Evolutionary conservation across 2,329 filamentous ascomycete genomes (phyloP).

Genomic region (Didymella arachidicola): DNA sequence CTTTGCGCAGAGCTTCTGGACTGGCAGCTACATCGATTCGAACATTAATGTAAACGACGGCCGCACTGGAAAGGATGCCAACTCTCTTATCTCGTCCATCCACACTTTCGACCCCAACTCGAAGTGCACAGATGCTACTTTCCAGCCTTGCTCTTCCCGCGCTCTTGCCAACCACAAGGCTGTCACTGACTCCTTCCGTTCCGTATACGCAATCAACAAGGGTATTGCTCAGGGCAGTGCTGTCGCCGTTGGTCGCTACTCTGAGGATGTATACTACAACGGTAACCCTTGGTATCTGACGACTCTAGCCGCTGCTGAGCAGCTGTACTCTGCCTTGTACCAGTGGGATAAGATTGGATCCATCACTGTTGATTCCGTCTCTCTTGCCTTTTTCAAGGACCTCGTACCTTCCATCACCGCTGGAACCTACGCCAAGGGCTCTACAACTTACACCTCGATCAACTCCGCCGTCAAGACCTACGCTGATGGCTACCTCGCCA

Average conservation of each 20-base stretch:
- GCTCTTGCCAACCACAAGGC: conserved; percentile 76
- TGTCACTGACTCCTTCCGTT: conserved; percentile 77
- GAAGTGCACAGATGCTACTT: conserved; percentile 72
- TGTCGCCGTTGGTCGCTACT: conserved; percentile 55
- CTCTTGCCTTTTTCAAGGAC: conserved; percentile 77
- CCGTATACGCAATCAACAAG: conserved; percentile 73
- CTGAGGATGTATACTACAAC: conserved; percentile 72
- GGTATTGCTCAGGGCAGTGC: conserved; percentile 68
- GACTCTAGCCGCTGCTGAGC: conserved; percentile 79
- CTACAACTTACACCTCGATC: conserved; percentile 62
- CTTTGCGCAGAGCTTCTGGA: conserved; percentile 79
- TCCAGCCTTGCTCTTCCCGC: conserved; percentile 74
- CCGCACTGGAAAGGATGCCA: conserved; percentile 74
- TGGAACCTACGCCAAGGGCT: conserved; percentile 71
- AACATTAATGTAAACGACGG: conserved; percentile 69
- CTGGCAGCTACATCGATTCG: conserved; percentile 68
- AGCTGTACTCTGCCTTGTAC: conserved; percentile 78
- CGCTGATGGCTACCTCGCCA: conserved; percentile 63
- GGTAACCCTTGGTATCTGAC: conserved; percentile 83
- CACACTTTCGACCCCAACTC: conserved; percentile 72
- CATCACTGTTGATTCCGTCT: conserved; percentile 70
- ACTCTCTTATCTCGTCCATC: conserved; percentile 66
- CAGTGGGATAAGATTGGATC: conserved; percentile 71
- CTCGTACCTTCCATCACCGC: conserved; percentile 61
- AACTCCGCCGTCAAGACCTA: conserved; percentile 69